Evolutionary conservation across 495 filamentous ascomycete species (phyloP), one percentile per base, ranked within the genome.

Genomic region (Poronia punctata): DNA sequence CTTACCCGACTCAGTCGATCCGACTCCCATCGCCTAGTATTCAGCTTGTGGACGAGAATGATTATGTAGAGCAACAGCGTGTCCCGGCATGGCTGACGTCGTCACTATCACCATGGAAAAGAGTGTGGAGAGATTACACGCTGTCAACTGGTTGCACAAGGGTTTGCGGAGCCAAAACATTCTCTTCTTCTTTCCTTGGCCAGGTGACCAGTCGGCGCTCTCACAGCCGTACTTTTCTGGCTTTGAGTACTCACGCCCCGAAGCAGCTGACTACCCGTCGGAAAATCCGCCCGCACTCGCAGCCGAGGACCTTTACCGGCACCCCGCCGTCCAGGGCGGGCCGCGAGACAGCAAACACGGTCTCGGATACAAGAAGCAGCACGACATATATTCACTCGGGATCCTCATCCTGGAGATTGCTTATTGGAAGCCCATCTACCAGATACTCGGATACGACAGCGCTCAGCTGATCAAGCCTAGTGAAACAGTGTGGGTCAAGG

Each of bases 81-180:
- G n/a, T n/a, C n/a, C n/a, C n/a, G n/a, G n/a, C n/a, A n/a, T n/a
- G n/a, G n/a, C n/a, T n/a, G n/a, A n/a, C n/a, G n/a, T n/a, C n/a
- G n/a, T n/a, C n/a, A n/a, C n/a, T n/a, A n/a, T n/a, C n/a, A n/a
- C n/a, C n/a, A n/a, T n/a, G n/a, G n/a, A n/a, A n/a, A n/a, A n/a
- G n/a, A n/a, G n/a, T n/a, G n/a, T n/a, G n/a, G n/a, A n/a, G n/a
- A 47, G 57, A 27, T 56, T 80, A 1, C 75, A 80, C 35, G 61
- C 70, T 0, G 68, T 76, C 2, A 70, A 74, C 35, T 80, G 72
- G 74, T 51, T 78, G 18, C 76, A 78, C 59, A 80, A 79, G 50
- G 70, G 71, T 3, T 49, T 80, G 1, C 66, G 71, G 18, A 68
- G 63, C 33, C 57, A 70, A 23, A 75, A 73, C 40, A 61, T 79